phyloP scores from a whole-genome alignment of 352 stramenopile species.

The Pythium rhizo-oryzae region DNA sequence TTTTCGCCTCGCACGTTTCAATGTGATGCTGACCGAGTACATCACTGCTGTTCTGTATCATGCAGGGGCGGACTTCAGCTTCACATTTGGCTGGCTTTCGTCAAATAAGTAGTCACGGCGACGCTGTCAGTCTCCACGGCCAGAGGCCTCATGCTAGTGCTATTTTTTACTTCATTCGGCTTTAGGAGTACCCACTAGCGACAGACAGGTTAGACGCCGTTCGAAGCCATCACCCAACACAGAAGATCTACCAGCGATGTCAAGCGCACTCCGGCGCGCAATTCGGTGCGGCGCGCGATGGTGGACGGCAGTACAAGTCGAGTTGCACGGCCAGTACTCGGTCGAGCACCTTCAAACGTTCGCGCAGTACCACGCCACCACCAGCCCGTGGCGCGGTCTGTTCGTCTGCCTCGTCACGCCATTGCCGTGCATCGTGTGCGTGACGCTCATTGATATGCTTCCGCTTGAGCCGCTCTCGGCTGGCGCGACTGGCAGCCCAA shows the following conservation, averaged over 20 bases:
- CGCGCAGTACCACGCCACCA: neutral
- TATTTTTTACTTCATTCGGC: no score
- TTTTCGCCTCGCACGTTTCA: neutral
- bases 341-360: slow-evolving; percentile 11
- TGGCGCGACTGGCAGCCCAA: slow-evolving; percentile 7
- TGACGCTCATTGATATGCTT: slow-evolving; percentile 13
- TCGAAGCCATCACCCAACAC: no score
- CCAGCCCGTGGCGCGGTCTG: slow-evolving; percentile 11
- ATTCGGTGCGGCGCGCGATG: neutral
- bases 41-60: no score
- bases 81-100: slow-evolving; percentile 11
- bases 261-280: neutral
- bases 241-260: neutral
- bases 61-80: slow-evolving; percentile 3
- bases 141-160: no score
- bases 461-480: slow-evolving; percentile 9
- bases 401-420: slow-evolving; percentile 8
- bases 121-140: no score
- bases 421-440: slow-evolving; percentile 15
- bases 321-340: slow-evolving; percentile 28
- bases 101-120: neutral
- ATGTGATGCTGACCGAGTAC: no score
- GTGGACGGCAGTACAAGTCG: slow-evolving; percentile 24
- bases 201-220: no score
- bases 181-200: no score